A percentile compares a stretch with the other conserved stretches of the same genome.
phyloP scores from a whole-genome alignment of 352 stramenopile species.

The Albugo laibachii region DNA sequence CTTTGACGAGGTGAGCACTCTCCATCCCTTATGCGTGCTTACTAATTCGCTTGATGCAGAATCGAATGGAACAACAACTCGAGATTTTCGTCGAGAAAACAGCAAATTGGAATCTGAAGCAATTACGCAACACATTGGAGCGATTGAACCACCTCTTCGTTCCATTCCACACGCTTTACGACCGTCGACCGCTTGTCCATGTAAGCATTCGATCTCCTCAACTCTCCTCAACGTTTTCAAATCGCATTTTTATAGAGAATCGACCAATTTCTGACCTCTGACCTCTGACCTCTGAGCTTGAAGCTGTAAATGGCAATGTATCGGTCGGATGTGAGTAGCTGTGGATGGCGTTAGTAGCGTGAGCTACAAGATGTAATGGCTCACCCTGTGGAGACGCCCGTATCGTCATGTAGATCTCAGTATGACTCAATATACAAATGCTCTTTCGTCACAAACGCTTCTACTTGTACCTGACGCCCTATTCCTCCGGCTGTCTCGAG shows the following conservation, averaged over 20 bases:
- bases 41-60: slow-evolving; percentile 10
- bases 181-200: slow-evolving; percentile 47
- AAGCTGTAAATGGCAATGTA: too few species aligned
- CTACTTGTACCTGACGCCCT: too few species aligned
- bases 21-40: background rate
- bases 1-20: slow-evolving; percentile 52
- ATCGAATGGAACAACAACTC: slow-evolving; percentile 26
- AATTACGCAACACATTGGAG: slow-evolving; percentile 46
- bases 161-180: slow-evolving; percentile 30
- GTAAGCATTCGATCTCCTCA: slow-evolving; percentile 9
- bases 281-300: too few species aligned
- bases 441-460: too few species aligned
- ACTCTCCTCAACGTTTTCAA: background rate
- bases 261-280: too few species aligned
- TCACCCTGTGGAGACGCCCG: too few species aligned
- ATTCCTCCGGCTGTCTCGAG: too few species aligned
- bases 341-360: too few species aligned
- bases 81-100: slow-evolving; percentile 36
- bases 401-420: too few species aligned
- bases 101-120: slow-evolving; percentile 40
- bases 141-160: slow-evolving; percentile 51
- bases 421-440: too few species aligned
- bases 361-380: too few species aligned
- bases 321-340: too few species aligned
- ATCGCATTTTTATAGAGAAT: background rate